Conservation (phyloP, 805 yeast species). For the Pichia membranifaciens region DNA sequence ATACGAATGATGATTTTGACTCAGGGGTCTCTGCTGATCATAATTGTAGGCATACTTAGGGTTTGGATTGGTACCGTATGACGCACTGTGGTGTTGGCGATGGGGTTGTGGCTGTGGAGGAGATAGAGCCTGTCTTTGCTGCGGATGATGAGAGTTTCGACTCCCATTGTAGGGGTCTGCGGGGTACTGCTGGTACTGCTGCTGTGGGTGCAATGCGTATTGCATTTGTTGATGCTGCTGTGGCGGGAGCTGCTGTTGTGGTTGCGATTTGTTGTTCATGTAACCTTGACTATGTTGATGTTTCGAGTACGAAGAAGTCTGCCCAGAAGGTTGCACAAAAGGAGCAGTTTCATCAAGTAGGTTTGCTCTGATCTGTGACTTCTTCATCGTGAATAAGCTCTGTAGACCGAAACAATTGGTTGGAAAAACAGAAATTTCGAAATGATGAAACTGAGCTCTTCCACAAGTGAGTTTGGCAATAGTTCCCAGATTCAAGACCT, state of each 20-base stretch:
- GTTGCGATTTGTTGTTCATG: background rate
- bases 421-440: too few species aligned
- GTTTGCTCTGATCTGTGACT: constrained; percentile 24
- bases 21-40: background rate
- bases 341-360: constrained; percentile 18
- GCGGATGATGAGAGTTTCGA: background rate
- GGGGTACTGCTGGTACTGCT: constrained; percentile 2
- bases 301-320: background rate
- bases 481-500: background rate
- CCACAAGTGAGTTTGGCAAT: background rate
- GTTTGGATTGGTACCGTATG: constrained; percentile 7
- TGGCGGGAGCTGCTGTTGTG: background rate
- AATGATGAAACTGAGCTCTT: too few species aligned
- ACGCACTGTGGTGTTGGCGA: constrained; percentile 1
- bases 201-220: constrained; percentile 2
- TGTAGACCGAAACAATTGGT: too few species aligned
- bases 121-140: constrained; percentile 4
- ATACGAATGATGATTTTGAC: background rate
- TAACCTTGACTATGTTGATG: background rate
- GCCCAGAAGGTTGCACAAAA: constrained; percentile 1
- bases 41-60: background rate
- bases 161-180: constrained; percentile 1
- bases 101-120: background rate
- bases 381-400: constrained; percentile 13
- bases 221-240: constrained; percentile 1